Base-by-base conservation (phyloP, 2,329 filamentous ascomycete genomes). In the Venturia nashicola region DNA sequence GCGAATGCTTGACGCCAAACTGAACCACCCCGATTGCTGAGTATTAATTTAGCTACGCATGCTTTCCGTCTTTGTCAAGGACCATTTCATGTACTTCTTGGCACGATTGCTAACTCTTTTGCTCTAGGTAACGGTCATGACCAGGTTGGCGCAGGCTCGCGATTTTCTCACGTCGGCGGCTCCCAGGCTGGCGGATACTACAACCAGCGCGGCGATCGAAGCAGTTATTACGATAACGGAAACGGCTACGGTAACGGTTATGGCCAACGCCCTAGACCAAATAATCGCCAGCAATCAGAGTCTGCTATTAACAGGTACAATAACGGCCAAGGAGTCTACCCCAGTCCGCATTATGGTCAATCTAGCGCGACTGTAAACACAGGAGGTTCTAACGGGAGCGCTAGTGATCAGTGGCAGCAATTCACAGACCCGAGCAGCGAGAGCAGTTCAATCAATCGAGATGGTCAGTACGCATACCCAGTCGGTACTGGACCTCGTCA, bases 381-480 rank as follows among this genome's bases (percentile, higher is more conserved):
- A 14, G 88, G 87, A 65, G 85, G 86, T 12, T 87, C 86, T 27
- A 89, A 86, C 70, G 89, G 86, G 61, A 88, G 84, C 68, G 91
- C 86, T 86, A 14, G 86, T 84, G 71, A 87, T 86, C 64, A 62
- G 36, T 62, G 61, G 61, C 63, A 65, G 20, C 92, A 94, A 74
- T 87, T 87, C 68, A 96, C 91, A 65, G 91, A 96, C 72, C 92
- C 90, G 78, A 94, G 89, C 77, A 96, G 91, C 72, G 89, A 96
- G 72, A 96, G 96, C 76, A 95, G 90, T 77, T 96, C 91, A 1
- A 84, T 95, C 69, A 90, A 96, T 72, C 86, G 90, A 66, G 46
- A 74, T 75, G 59, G 70, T 76, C 40, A 46, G 54, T 27, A 64
- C 54, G 62, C 36, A 20, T 44, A 62, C 23, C 20, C 54, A 34